A percentile compares a stretch with the other conserved stretches of the same genome.
Conservation (phyloP, 495 filamentous ascomycete species). For the Lepraria neglecta region DNA sequence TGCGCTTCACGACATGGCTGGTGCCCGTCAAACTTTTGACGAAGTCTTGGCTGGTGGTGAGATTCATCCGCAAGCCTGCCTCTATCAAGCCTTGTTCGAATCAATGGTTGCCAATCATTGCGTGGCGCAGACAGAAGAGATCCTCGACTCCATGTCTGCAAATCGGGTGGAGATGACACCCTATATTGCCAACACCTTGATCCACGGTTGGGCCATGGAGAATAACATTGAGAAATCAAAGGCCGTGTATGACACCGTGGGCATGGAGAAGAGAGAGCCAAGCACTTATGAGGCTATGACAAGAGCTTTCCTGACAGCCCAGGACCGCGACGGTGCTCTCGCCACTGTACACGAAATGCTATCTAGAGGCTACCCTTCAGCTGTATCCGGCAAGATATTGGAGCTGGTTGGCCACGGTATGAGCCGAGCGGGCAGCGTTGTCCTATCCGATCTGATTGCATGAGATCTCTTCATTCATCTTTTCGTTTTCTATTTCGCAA, state of each 20-base stretch:
- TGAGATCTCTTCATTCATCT: not conserved
- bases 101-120: slow-evolving; percentile 90
- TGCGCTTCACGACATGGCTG: slow-evolving; percentile 81
- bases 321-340: slow-evolving; percentile 68
- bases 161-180: slow-evolving; percentile 79
- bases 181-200: slow-evolving; percentile 98
- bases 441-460: slow-evolving; percentile 18
- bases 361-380: slow-evolving; percentile 78
- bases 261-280: slow-evolving; percentile 73
- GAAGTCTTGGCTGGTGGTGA: slow-evolving; percentile 58
- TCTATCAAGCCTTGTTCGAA: slow-evolving; percentile 95
- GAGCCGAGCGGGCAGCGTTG: slow-evolving; percentile 22
- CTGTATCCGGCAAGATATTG: slow-evolving; percentile 84
- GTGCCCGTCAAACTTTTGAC: slow-evolving; percentile 76
- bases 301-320: slow-evolving; percentile 76
- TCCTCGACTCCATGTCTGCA: slow-evolving; percentile 67
- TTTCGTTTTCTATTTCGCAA: slow-evolving; percentile 3
- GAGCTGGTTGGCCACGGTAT: slow-evolving; percentile 72
- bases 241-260: slow-evolving; percentile 68
- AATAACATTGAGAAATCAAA: slow-evolving; percentile 73
- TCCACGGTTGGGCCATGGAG: slow-evolving; percentile 90
- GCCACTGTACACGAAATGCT: slow-evolving; percentile 84
- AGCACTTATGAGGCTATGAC: slow-evolving; percentile 99
- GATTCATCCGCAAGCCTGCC: slow-evolving; percentile 67
- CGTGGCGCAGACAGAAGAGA: slow-evolving; percentile 64